Conservation (phyloP, 176 grass and related monocot genomes). For the Raddia guianensis region DNA sequence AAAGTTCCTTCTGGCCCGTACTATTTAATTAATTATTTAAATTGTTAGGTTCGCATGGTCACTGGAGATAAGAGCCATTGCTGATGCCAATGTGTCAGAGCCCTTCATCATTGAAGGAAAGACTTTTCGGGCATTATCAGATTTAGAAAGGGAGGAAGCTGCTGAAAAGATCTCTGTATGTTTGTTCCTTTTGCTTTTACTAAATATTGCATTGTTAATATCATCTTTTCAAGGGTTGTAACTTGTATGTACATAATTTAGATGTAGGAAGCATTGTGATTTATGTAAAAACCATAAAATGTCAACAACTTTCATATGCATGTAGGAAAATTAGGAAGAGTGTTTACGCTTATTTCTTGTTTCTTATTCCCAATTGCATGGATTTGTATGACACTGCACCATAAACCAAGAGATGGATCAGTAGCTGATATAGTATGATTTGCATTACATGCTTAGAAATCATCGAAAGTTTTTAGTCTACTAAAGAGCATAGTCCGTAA, state of each 20-base stretch:
- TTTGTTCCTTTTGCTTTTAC: conserved; percentile 35
- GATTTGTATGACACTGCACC: neutral
- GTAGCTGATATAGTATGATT: neutral
- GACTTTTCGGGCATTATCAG: conserved; percentile 60
- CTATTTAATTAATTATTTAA: conserved; percentile 8
- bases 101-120: conserved; percentile 81
- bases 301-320: neutral
- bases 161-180: conserved; percentile 87
- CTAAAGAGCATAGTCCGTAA: neutral
- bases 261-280: neutral
- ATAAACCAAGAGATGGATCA: conserved; percentile 1
- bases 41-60: conserved; percentile 86
- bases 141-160: conserved; percentile 61
- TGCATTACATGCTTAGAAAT: neutral
- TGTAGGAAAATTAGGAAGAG: neutral
- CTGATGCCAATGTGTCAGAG: conserved; percentile 71
- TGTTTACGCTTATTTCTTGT: neutral
- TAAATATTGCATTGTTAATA: neutral
- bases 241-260: neutral
- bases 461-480: neutral
- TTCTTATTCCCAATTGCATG: neutral
- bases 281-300: neutral
- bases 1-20: conserved; percentile 8
- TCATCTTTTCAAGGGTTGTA: neutral
- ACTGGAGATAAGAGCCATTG: conserved; percentile 98